Evolutionary conservation across 257 asterid genomes (phyloP), one percentile per base, ranked within the genome.

Genomic region (Mitragyna speciosa): DNA sequence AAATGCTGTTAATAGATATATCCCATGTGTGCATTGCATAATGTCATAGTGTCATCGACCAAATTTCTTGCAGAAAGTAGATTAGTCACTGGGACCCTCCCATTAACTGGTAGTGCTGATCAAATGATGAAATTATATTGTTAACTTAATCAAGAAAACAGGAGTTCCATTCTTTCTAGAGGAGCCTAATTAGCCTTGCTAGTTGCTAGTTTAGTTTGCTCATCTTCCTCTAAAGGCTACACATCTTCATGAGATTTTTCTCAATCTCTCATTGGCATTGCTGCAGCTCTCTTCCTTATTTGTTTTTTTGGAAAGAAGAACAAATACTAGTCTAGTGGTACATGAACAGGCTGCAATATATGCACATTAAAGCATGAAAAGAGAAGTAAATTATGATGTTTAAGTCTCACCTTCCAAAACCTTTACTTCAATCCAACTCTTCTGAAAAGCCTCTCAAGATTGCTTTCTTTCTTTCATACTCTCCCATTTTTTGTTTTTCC

Each of bases 361-460:
- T 72, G 61, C 76, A 72, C 15, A 49, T 51, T 51, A 30, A 73
- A 49, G 48, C 28, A 51, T 16, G 66, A 54, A 28, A 56, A 63
- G 36, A 39, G 30, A 28, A 43, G 39, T 47, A 68, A 58, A 82
- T 85, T 80, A 83, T 93, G 94, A 90, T 88, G 80, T 84, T 85
- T 24, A 81, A 76, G 76, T 85, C 91, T 87, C 87, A 92, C 90
- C 97, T 81, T 88, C 93, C 92, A 77, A 81, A 79, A 82, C 88
- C 87, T 89, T 91, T 87, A 70, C 98, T 95, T 95, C 82, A 80
- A 83, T 72, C 82, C 78, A 83, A 83, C 87, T 83, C 86, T 64
- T 76, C 80, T 72, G 63, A 76, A 83, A 79, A 71, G 67, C 74
- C 78, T 52, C 75, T 43, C 71, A 31, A 63, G 67, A 26, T 72